phyloP scores from a whole-genome alignment of 805 yeast genomes.

The Blastobotrys chiropterorum region DNA sequence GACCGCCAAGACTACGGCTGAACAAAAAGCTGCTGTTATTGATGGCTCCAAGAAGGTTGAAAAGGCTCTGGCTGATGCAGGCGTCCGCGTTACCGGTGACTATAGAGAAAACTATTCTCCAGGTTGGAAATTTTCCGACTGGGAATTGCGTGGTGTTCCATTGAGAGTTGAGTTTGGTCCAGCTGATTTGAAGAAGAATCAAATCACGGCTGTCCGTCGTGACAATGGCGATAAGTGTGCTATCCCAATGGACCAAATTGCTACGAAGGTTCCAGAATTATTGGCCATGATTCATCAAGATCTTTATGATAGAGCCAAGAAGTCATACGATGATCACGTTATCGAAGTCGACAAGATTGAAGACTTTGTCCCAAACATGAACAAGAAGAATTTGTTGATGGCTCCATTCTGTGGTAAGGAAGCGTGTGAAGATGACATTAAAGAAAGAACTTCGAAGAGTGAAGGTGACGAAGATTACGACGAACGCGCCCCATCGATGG shows the following conservation, averaged over 20 bases:
- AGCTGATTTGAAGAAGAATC: constrained; percentile 75
- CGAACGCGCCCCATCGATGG: constrained; percentile 98
- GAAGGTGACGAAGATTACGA: constrained; percentile 81
- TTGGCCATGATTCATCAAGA: constrained; percentile 77
- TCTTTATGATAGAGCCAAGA: constrained; percentile 72
- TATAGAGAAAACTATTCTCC: constrained; percentile 93
- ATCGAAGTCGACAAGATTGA: constrained; percentile 77
- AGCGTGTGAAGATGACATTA: constrained; percentile 95
- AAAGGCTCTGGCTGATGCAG: constrained; percentile 49
- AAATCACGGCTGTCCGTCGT: constrained; percentile 88
- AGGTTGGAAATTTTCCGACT: constrained; percentile 97
- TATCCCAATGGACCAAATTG: constrained; percentile 61
- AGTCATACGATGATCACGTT: constrained; percentile 76
- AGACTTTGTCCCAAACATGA: constrained; percentile 88
- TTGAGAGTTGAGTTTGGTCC: constrained; percentile 95
- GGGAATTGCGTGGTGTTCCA: constrained; percentile 95
- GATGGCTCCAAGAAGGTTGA: constrained; percentile 69
- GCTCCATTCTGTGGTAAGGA: constrained; percentile 97
- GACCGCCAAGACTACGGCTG: constrained; percentile 77
- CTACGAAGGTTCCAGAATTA: constrained; percentile 60
- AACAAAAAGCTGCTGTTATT: constrained; percentile 62
- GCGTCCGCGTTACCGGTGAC: constrained; percentile 75
- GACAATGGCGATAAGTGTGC: constrained; percentile 72
- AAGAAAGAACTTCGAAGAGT: constrained; percentile 72
- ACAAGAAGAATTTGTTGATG: constrained; percentile 81